Evolutionary conservation across 2,329 filamentous ascomycete species (phyloP), one percentile per base, ranked within the genome.

Genomic region (Cyphellophora europaea): DNA sequence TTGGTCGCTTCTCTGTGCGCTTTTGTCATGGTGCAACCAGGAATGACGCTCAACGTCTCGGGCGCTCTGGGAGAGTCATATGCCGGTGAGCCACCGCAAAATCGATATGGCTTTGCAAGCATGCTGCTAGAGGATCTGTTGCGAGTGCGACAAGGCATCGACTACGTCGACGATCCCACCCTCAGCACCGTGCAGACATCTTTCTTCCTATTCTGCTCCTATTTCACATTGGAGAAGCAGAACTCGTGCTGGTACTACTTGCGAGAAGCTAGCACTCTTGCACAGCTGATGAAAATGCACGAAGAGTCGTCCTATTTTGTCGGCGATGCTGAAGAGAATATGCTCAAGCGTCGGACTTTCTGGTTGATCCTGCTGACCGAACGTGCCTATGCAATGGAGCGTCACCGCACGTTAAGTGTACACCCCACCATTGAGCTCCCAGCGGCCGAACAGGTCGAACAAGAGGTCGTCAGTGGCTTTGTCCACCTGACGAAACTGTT

Each of bases 191-290:
- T 65, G 8, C 74, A 78, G 39, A 85, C 80, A n/a, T 86, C 79
- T 35, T 86, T 83, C 57, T 87, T 89, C 54, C 55, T 89, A 16
- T 87, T 84, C 49, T 79, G 74, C 23, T 79, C 78, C 38, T 75
- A 80, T 53, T 79, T 81, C 41, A 79, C 75, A 23, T 62, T 84
- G 30, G 80, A 86, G 43, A 67, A 78, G 53, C 80, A 87, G 53
- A 77, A 82, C 43, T 77, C 78, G 54, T 82, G 82, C 2, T 89
- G 83, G 82, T 87, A 78, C 52, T 77, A 85, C 53, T 63, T 89
- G 6, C 76, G 82, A 16, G 83, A 91, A 57, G 80, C 81, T 5
- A 79, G 77, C 2, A 87, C 82, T 5, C 66, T 89, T 56, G 57
- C 56, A 5, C 61, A 64, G 33, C 57, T 58, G 1, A 48, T 67